These are phyloP conservation scores for Panicum virgatum DNA, from an alignment of 202 grass and related monocot species.

Conservation along the genomic window DNA sequence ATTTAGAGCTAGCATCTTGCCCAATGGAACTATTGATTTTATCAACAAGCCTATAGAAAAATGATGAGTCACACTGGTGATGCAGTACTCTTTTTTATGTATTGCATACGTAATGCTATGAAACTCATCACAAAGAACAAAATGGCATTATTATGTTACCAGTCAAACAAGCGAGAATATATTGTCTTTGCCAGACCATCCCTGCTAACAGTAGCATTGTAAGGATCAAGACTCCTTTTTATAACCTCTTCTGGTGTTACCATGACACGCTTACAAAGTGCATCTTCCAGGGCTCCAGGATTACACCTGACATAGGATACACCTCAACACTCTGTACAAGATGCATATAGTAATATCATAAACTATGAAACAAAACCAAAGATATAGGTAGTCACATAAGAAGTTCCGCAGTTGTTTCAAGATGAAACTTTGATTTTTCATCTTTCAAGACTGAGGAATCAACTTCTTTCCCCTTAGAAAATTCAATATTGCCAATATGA, in stretches of 20 bases:
- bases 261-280: conserved; percentile 92
- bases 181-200: conserved; percentile 90
- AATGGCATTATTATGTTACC: conserved; percentile 59
- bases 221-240: conserved; percentile 88
- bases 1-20: conserved; percentile 83
- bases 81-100: neutral
- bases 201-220: conserved; percentile 81
- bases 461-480: conserved; percentile 84
- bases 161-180: conserved; percentile 94
- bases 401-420: conserved; percentile 79
- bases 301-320: conserved; percentile 65
- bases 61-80: neutral
- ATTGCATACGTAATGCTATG: conserved; percentile 17
- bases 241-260: conserved; percentile 93
- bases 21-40: conserved; percentile 91
- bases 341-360: conserved; percentile 21
- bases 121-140: conserved; percentile 34
- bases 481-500: conserved; percentile 92
- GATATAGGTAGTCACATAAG: conserved; percentile 64
- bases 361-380: conserved; percentile 37
- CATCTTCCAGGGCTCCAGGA: conserved; percentile 78
- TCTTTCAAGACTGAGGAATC: conserved; percentile 92
- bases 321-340: conserved; percentile 28
- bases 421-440: conserved; percentile 90
- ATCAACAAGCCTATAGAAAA: conserved; percentile 70